Conservation (phyloP, 139 green algal genomes). For the Pseudopediastrum boryanum region DNA sequence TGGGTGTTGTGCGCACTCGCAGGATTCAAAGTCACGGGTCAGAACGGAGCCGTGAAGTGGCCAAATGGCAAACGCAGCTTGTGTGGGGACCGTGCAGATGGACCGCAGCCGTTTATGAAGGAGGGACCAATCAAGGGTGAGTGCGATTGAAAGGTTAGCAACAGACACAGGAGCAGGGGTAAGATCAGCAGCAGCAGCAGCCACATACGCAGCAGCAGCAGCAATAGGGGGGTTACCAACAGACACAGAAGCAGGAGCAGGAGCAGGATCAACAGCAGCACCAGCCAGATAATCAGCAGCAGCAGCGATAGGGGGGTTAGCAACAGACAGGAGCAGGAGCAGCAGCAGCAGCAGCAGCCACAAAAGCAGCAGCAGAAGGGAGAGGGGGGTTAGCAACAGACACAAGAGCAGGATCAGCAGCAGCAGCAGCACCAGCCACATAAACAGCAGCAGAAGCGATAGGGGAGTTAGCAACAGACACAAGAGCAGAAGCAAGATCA, state of each 20-base stretch:
- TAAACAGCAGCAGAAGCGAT: background rate
- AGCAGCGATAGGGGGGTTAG: background rate
- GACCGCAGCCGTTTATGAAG: background rate
- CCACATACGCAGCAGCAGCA: background rate
- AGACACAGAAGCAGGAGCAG: background rate
- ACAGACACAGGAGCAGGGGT: background rate
- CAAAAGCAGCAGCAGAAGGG: background rate
- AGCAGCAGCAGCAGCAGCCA: background rate
- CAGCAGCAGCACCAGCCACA: background rate
- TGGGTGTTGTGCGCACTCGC: background rate
- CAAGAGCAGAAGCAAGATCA: background rate
- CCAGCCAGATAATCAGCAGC: background rate
- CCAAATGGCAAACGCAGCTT: slow-evolving; percentile 26
- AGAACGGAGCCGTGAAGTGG: slow-evolving; percentile 19
- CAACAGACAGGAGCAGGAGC: background rate
- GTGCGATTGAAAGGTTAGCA: background rate
- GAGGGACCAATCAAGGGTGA: slow-evolving; percentile 8
- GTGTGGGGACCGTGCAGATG: slow-evolving; percentile 6
- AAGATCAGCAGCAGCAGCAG: too few relatives aligned
- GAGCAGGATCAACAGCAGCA: background rate
- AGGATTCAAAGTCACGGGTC: slow-evolving; percentile 29
- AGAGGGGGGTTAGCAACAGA: background rate
- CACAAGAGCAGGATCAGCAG: background rate
- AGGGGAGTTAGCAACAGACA: too few relatives aligned
- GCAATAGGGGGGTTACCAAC: too few relatives aligned